Evolutionary conservation across 306 rosid genomes (phyloP).

Genomic region (Trifolium fragiferum): DNA sequence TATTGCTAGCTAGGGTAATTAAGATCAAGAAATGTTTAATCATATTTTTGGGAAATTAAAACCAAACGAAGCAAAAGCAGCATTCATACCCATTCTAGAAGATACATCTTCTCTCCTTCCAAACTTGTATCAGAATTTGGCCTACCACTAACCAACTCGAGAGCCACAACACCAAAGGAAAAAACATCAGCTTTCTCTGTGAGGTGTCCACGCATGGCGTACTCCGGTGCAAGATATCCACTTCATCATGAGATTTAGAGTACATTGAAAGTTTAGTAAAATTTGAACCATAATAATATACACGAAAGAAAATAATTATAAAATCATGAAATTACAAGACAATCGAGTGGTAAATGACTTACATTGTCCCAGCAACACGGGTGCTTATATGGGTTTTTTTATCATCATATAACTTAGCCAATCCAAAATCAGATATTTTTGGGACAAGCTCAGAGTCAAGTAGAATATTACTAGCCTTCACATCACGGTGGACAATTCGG

Average conservation of each 20-base stretch:
- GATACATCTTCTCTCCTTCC: constrained; percentile 65
- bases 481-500: constrained; percentile 83
- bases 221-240: constrained; percentile 92
- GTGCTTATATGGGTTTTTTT: constrained; percentile 83
- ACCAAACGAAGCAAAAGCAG: constrained; percentile 4
- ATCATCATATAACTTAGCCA: constrained; percentile 82
- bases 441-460: constrained; percentile 68
- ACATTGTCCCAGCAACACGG: constrained; percentile 82
- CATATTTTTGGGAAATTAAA: too few species aligned
- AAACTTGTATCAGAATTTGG: constrained; percentile 65
- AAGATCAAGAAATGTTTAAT: too few species aligned
- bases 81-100: constrained; percentile 73
- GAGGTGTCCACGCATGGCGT: constrained; percentile 87
- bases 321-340: neutral
- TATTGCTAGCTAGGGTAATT: too few species aligned
- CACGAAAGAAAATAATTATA: neutral
- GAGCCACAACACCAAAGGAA: constrained; percentile 87
- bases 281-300: constrained; percentile 14
- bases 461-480: constrained; percentile 80
- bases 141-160: constrained; percentile 79
- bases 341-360: constrained; percentile 37
- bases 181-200: constrained; percentile 87
- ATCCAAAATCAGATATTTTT: constrained; percentile 83
- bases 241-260: constrained; percentile 46
- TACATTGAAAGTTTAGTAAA: constrained; percentile 8